Evolutionary conservation across 768 basidiomycete genomes (phyloP).

Genomic region (Crucibulum laeve): DNA sequence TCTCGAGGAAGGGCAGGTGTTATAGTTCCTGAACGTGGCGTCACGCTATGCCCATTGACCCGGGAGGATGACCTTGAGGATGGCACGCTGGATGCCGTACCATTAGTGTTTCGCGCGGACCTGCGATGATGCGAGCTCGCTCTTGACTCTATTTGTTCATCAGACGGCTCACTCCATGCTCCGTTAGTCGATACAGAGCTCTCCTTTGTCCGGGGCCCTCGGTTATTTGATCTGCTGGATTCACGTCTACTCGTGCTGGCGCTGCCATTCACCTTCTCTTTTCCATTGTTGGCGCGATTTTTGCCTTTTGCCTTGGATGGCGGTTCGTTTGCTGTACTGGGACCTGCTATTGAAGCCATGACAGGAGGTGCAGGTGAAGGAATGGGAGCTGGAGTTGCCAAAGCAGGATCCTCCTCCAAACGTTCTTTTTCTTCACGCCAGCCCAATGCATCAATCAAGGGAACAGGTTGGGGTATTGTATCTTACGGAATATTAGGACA

Average conservation of each 20-base stretch:
- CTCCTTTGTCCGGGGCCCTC: no score
- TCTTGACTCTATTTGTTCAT: no score
- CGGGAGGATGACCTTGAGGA: slow-evolving; percentile 16
- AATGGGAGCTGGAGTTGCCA: slow-evolving; percentile 26
- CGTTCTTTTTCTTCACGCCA: slow-evolving; percentile 18
- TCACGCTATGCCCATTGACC: slow-evolving; percentile 17
- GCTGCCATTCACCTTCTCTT: slow-evolving; percentile 26
- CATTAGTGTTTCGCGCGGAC: not conserved
- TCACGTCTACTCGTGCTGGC: slow-evolving; percentile 15
- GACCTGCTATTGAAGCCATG: no score
- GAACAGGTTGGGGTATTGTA: not conserved
- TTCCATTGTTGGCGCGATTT: slow-evolving; percentile 25
- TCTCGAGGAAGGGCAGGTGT: slow-evolving; percentile 18
- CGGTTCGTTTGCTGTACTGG: slow-evolving; percentile 8
- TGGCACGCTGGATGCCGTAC: not conserved
- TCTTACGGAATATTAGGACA: not conserved
- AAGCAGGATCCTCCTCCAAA: slow-evolving; percentile 55
- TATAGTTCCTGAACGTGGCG: slow-evolving; percentile 15
- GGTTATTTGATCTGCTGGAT: not conserved
- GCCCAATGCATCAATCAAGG: not conserved
- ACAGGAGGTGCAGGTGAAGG: slow-evolving; percentile 17
- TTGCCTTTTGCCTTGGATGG: slow-evolving; percentile 33
- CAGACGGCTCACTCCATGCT: no score
- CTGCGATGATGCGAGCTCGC: no score
- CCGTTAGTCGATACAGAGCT: no score